A percentile compares a stretch with the other conserved stretches of the same genome.
phyloP scores from a whole-genome alignment of 768 basidiomycete species.

The Daedalea quercina region DNA sequence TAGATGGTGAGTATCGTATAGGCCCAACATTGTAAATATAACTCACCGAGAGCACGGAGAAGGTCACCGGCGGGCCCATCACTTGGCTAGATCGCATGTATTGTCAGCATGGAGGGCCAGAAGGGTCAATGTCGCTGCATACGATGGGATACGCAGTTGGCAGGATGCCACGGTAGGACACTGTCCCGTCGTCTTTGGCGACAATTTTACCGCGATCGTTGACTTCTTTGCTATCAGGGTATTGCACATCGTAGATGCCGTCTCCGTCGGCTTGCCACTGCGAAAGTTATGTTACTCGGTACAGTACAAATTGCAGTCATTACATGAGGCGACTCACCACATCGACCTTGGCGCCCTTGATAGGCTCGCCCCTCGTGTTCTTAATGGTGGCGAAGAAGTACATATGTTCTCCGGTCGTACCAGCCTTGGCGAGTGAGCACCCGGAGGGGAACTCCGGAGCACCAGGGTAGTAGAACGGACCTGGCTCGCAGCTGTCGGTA shows the following conservation, averaged over 20 bases:
- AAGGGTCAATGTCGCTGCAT: conserved; percentile 1
- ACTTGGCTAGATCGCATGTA: conserved; percentile 15
- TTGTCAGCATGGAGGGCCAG: background rate
- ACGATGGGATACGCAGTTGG: conserved; percentile 29
- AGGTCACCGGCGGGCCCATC: conserved; percentile 26
- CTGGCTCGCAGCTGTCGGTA: conserved; percentile 28
- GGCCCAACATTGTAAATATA: background rate
- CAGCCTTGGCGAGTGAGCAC: conserved; percentile 18
- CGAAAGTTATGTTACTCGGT: background rate
- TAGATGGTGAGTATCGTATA: background rate
- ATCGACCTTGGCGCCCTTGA: conserved; percentile 27
- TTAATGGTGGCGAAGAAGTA: conserved; percentile 28
- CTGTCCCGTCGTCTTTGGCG: conserved; percentile 23
- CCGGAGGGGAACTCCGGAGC: conserved; percentile 25
- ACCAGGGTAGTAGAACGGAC: conserved; percentile 29
- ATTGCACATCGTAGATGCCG: conserved; percentile 30
- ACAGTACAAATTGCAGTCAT: background rate
- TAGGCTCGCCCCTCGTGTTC: conserved; percentile 27
- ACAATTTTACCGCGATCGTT: conserved; percentile 27
- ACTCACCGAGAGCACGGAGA: conserved; percentile 19
- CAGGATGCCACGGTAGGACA: conserved; percentile 26
- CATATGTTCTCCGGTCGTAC: conserved; percentile 27
- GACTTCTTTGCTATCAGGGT: conserved; percentile 20
- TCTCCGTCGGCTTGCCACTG: conserved; percentile 37
- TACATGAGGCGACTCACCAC: conserved; percentile 19